Base-by-base conservation (phyloP, 352 stramenopile genomes). In the Phytopythium oedochilum region DNA sequence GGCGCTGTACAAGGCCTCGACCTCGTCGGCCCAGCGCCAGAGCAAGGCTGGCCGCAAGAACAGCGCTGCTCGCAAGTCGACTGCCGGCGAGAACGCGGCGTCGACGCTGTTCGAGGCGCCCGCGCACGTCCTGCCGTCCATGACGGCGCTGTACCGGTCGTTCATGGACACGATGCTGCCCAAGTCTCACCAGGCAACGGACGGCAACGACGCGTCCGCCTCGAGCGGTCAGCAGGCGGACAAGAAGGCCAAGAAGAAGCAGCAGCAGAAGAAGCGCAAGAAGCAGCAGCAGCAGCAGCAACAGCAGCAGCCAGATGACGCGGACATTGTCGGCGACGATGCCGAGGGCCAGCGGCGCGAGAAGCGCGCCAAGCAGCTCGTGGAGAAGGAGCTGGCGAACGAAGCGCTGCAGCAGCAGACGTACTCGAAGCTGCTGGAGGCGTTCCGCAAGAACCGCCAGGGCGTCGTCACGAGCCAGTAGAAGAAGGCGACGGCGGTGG, bases 161-260 rank as follows among this genome's bases (percentile, higher is more conserved):
- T 95, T 92, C 57, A 89, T 95, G 83, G 85, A 95, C 59, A 86
- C 81, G 60, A 91, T 95, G 77, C 68, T 95, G 47, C 67, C 75
- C 8, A 92, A 92, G 57, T 64, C 80, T 5, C 69, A 78, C 36
- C 63, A 70, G 26, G 53, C 44, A 22, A 49, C 40, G 2, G 31
- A 66, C 5, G 53, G 35, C 26, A 45, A 45, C 15, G 55, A 48
- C 0, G 55, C 39, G 0, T 55, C 43, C 20, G 55, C 39, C 2
- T 45, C 39, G 39, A 3, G 17, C 10, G 39, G 39, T 1, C 39
- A 45, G 9, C 39, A 28, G 39, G 9, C 44, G 1, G 52, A 62
- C n/a, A 52, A 45, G 4, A 55, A 25, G 9, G 38, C 48, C 18
- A 70, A 71, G 57, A 80, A 83, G 66, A 83, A 74, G 58, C 69